Percentiles rank a stretch among this genome's conserved stretches.
These are phyloP conservation scores for Geotrichum bryndzae DNA, from an alignment of 1,139 yeast species.

Conservation along the genomic window DNA sequence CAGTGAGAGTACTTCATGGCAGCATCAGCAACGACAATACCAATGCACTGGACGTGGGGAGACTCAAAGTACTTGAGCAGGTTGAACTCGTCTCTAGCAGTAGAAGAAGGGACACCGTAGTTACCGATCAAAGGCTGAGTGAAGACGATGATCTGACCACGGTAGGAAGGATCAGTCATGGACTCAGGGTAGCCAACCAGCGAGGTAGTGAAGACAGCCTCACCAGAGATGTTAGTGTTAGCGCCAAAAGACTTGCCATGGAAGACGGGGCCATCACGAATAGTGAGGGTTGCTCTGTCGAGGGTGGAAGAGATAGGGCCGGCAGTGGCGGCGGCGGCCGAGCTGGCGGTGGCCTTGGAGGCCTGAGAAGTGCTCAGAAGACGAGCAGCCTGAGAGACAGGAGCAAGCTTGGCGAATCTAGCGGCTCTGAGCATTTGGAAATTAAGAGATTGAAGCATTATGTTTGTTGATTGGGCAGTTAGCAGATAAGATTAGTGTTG, in stretches of 20 bases:
- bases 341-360: constrained; percentile 42
- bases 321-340: constrained; percentile 31
- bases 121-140: constrained; percentile 97
- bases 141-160: constrained; percentile 91
- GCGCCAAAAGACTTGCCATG: constrained; percentile 95
- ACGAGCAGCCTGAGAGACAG: constrained; percentile 13
- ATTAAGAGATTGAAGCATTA: constrained; percentile 9
- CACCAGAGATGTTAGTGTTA: constrained; percentile 84
- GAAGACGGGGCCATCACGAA: constrained; percentile 90
- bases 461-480: neutral
- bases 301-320: constrained; percentile 28
- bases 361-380: constrained; percentile 18
- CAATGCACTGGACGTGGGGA: constrained; percentile 86
- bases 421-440: constrained; percentile 13
- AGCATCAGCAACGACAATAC: constrained; percentile 92
- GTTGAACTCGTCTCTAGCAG: constrained; percentile 73
- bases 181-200: constrained; percentile 97
- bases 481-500: constrained; percentile 8
- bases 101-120: constrained; percentile 91
- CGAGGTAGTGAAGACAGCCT: constrained; percentile 95
- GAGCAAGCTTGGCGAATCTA: neutral
- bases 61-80: constrained; percentile 86
- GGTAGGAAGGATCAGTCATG: constrained; percentile 96
- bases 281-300: constrained; percentile 84
- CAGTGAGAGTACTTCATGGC: constrained; percentile 95